These are phyloP conservation scores for Aaosphaeria pasadenensis DNA, from an alignment of 2,329 filamentous ascomycete genomes.

Conservation along the genomic window DNA sequence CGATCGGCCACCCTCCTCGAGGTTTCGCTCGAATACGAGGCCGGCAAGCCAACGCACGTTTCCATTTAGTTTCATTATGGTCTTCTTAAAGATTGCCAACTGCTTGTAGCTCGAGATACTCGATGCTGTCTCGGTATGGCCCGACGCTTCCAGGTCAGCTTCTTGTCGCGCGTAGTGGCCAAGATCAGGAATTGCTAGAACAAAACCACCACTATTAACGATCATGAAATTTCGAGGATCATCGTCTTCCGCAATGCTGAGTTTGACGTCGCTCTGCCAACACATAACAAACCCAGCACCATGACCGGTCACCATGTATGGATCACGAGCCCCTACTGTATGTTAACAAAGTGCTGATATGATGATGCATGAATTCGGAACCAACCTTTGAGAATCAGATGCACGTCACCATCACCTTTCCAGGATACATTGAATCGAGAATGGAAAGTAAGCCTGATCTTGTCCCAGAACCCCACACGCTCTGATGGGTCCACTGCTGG, in stretches of 20 bases:
- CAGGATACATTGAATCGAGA: conserved; percentile 85
- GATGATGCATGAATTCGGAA: conserved; percentile 7
- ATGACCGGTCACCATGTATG: conserved; percentile 87
- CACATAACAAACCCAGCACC: conserved; percentile 98
- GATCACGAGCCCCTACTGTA: conserved; percentile 62
- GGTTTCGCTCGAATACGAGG: conserved; percentile 84
- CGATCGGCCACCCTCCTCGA: conserved; percentile 67
- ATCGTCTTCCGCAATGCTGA: conserved; percentile 78
- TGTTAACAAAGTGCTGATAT: conserved; percentile 41
- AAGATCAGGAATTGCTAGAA: conserved; percentile 91
- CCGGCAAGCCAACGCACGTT: conserved; percentile 92
- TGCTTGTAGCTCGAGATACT: conserved; percentile 65
- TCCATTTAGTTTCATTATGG: conserved; percentile 96
- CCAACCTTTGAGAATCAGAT: conserved; percentile 79
- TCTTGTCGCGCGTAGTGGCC: conserved; percentile 78
- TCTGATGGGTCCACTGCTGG: conserved; percentile 92
- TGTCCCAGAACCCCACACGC: conserved; percentile 96
- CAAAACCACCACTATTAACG: conserved; percentile 91
- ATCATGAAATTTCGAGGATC: conserved; percentile 93
- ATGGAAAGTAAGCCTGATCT: conserved; percentile 91
- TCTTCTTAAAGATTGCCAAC: conserved; percentile 91
- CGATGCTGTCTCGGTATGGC: conserved; percentile 56
- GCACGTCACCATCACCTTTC: conserved; percentile 94
- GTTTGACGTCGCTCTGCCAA: conserved; percentile 91
- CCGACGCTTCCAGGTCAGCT: conserved; percentile 43